phyloP scores from a whole-genome alignment of 202 grass and related monocot genomes.

The Schoenoplectus tabernaemontani region DNA sequence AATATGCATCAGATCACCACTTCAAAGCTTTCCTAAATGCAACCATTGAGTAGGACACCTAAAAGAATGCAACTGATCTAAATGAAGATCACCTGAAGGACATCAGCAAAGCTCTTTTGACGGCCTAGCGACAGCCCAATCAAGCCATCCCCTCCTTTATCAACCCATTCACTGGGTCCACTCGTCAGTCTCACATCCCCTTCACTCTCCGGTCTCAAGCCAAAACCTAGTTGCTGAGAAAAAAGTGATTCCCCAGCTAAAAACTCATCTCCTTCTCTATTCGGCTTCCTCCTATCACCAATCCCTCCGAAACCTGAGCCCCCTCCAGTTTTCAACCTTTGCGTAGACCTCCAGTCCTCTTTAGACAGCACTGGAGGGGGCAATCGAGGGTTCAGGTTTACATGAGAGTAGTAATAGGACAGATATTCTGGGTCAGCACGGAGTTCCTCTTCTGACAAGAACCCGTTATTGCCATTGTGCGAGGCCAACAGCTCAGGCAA shows the following conservation, averaged over 20 bases:
- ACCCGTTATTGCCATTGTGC: slow-evolving; percentile 31
- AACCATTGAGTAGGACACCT: not conserved
- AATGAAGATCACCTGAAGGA: slow-evolving; percentile 61
- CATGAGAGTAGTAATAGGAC: slow-evolving; percentile 85
- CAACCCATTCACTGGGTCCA: slow-evolving; percentile 52
- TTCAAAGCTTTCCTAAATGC: not conserved
- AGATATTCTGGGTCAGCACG: slow-evolving; percentile 65
- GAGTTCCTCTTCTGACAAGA: slow-evolving; percentile 66
- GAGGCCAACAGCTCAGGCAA: slow-evolving; percentile 39
- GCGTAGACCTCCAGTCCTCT: slow-evolving; percentile 90
- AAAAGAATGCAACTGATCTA: not conserved
- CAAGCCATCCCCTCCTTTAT: slow-evolving; percentile 54
- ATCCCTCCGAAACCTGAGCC: slow-evolving; percentile 54
- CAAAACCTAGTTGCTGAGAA: slow-evolving; percentile 39
- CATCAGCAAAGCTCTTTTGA: slow-evolving; percentile 78
- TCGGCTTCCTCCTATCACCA: slow-evolving; percentile 60
- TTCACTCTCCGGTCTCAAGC: slow-evolving; percentile 29
- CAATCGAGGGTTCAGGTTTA: slow-evolving; percentile 79
- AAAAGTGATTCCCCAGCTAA: slow-evolving; percentile 40
- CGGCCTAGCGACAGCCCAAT: slow-evolving; percentile 54
- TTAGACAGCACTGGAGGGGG: slow-evolving; percentile 83
- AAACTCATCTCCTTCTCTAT: slow-evolving; percentile 29
- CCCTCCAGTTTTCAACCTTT: slow-evolving; percentile 46
- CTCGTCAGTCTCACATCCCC: slow-evolving; percentile 9
- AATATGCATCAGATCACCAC: not conserved